Conservation (phyloP, 768 basidiomycete genomes). For the Pulveroboletus sp. region DNA sequence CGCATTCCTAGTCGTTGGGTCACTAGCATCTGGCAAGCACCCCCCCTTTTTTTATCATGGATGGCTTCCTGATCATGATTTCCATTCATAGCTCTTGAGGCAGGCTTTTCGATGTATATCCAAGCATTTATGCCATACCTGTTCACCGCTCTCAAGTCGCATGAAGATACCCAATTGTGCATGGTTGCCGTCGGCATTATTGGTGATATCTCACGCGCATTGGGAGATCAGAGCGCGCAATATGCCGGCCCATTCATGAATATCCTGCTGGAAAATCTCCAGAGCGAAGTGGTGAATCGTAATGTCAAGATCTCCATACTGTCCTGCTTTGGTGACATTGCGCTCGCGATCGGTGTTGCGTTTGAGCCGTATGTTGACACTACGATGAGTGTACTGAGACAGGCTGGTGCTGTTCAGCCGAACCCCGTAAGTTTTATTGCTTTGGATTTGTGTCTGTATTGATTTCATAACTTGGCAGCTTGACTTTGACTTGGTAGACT, state of each 20-base stretch:
- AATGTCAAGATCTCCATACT: constrained; percentile 97
- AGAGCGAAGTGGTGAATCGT: constrained; percentile 85
- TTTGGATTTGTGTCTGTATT: neutral
- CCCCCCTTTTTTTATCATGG: neutral
- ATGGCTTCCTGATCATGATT: neutral
- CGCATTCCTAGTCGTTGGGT: constrained; percentile 91
- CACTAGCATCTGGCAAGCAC: constrained; percentile 67
- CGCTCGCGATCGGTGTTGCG: constrained; percentile 79
- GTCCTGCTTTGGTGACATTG: constrained; percentile 95
- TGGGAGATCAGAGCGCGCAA: constrained; percentile 78
- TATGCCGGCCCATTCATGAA: constrained; percentile 91
- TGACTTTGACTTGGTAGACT: constrained; percentile 90
- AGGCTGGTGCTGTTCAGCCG: constrained; percentile 85
- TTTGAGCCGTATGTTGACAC: constrained; percentile 91
- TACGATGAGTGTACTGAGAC: constrained; percentile 86
- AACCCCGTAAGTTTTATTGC: constrained; percentile 63
- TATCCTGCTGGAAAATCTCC: constrained; percentile 85
- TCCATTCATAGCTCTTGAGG: constrained; percentile 59
- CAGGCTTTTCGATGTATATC: constrained; percentile 79
- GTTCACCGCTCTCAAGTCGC: constrained; percentile 83
- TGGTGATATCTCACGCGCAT: constrained; percentile 93
- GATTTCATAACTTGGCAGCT: constrained; percentile 41
- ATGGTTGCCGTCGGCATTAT: constrained; percentile 95
- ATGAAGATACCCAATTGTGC: constrained; percentile 95
- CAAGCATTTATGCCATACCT: constrained; percentile 82